These are phyloP conservation scores for Zymoseptoria crescenta DNA, from an alignment of 2,329 filamentous ascomycete genomes.

Conservation along the genomic window DNA sequence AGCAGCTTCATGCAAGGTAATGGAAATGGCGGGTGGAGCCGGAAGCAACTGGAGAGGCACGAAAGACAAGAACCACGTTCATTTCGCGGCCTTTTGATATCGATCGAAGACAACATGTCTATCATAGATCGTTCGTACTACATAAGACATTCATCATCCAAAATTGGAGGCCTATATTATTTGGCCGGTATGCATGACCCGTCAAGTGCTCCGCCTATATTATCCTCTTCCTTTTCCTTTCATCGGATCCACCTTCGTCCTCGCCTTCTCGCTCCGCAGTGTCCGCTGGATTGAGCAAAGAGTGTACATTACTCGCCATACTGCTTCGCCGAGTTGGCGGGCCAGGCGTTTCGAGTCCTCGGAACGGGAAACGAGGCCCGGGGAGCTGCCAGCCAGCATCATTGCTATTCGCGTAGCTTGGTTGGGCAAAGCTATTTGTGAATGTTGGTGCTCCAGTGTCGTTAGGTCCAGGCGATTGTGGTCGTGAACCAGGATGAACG, in stretches of 20 bases:
- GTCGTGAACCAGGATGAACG: conserved; percentile 30
- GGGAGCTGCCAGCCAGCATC: conserved; percentile 52
- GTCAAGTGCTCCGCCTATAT: conserved; percentile 3
- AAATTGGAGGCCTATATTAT: background rate
- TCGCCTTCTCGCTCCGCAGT: conserved; percentile 59
- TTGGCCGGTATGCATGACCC: background rate
- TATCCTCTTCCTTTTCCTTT: conserved; percentile 55
- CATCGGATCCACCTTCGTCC: conserved; percentile 50
- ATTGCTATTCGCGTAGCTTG: conserved; percentile 42
- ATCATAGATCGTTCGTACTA: background rate
- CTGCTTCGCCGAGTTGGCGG: conserved; percentile 61
- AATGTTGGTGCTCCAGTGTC: conserved; percentile 30
- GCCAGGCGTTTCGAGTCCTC: conserved; percentile 43
- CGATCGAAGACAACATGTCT: background rate
- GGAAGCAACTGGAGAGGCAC: background rate
- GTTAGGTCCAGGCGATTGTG: conserved; percentile 42
- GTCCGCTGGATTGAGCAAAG: conserved; percentile 59
- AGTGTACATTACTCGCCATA: conserved; percentile 64
- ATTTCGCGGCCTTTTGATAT: background rate
- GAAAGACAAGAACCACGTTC: background rate
- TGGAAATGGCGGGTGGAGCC: conserved; percentile 62
- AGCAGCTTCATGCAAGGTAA: conserved; percentile 88
- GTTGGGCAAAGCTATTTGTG: conserved; percentile 42
- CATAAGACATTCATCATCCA: background rate
- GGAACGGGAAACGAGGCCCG: conserved; percentile 43